Percentiles rank a stretch among this genome's conserved stretches.
These are phyloP conservation scores for Akanthomyces muscarius DNA, from an alignment of 2,329 filamentous ascomycete species.

Conservation along the genomic window DNA sequence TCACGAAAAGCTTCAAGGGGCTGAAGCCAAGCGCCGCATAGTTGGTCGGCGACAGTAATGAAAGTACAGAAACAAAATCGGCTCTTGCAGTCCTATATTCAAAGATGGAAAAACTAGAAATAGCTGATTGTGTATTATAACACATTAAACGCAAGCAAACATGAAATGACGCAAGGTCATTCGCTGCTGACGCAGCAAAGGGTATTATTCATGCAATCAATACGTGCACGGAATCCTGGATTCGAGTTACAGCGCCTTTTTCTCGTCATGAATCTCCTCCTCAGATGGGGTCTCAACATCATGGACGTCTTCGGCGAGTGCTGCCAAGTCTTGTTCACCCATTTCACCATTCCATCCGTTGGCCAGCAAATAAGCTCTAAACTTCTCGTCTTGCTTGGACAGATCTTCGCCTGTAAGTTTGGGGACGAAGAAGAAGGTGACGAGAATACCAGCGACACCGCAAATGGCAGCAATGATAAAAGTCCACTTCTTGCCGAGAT, in stretches of 20 bases:
- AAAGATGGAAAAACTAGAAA: not conserved
- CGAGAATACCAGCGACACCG: conserved; percentile 42
- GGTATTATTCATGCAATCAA: not conserved
- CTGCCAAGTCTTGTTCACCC: conserved; percentile 26
- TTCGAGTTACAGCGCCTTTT: not conserved
- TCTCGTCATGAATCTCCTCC: not conserved
- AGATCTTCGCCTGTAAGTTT: conserved; percentile 44
- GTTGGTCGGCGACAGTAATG: no score
- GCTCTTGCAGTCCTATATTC: not conserved
- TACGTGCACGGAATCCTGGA: not conserved
- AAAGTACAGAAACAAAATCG: not conserved
- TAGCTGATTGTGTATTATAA: not conserved
- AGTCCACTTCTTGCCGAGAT: conserved; percentile 46
- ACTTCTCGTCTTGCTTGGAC: conserved; percentile 38
- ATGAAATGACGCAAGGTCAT: not conserved
- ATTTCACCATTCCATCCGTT: conserved; percentile 46
- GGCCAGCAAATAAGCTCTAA: conserved; percentile 39
- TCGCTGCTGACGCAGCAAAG: not conserved
- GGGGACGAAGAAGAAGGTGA: conserved; percentile 46
- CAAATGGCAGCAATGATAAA: conserved; percentile 51
- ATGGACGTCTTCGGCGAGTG: conserved; percentile 6
- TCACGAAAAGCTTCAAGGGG: conserved; percentile 28
- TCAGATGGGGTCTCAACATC: conserved; percentile 3
- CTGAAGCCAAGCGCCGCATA: conserved; percentile 7
- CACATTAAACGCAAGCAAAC: no score